Conservation (phyloP, 257 asterid species). For the Penstemon barbatus region DNA sequence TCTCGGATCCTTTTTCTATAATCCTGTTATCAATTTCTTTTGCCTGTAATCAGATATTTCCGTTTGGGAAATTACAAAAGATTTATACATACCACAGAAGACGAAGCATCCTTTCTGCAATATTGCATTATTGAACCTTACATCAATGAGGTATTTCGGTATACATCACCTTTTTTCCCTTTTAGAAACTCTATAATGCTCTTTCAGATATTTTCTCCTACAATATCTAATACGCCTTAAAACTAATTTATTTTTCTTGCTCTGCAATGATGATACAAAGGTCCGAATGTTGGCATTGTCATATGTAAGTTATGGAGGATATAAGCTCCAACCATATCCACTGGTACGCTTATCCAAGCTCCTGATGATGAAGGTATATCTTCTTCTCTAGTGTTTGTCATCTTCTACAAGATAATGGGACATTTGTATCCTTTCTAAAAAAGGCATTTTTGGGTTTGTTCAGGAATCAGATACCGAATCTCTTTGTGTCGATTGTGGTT, state of each 20-base stretch:
- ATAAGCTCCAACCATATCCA: constrained; percentile 90
- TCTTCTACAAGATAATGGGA: constrained; percentile 8
- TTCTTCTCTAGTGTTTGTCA: constrained; percentile 8
- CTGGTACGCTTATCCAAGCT: constrained; percentile 65
- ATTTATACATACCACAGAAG: constrained; percentile 56
- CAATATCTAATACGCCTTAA: constrained; percentile 23
- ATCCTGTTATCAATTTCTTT: neutral
- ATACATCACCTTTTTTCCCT: neutral
- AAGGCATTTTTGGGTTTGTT: constrained; percentile 23
- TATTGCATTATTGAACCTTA: constrained; percentile 80
- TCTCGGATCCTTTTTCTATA: neutral
- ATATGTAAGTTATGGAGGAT: constrained; percentile 71
- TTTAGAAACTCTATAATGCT: neutral
- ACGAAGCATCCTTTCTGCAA: constrained; percentile 84
- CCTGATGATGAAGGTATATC: constrained; percentile 67
- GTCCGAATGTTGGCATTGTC: constrained; percentile 71
- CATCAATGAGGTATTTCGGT: constrained; percentile 59
- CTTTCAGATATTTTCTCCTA: neutral
- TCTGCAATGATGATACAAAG: constrained; percentile 36
- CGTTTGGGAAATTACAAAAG: constrained; percentile 73
- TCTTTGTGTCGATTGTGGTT: constrained; percentile 68
- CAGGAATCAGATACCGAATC: constrained; percentile 80
- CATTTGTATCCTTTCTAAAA: neutral
- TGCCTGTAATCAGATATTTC: constrained; percentile 48
- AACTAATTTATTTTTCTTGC: constrained; percentile 25